phyloP scores from a whole-genome alignment of 306 rosid species.

The Casuarina glauca region DNA sequence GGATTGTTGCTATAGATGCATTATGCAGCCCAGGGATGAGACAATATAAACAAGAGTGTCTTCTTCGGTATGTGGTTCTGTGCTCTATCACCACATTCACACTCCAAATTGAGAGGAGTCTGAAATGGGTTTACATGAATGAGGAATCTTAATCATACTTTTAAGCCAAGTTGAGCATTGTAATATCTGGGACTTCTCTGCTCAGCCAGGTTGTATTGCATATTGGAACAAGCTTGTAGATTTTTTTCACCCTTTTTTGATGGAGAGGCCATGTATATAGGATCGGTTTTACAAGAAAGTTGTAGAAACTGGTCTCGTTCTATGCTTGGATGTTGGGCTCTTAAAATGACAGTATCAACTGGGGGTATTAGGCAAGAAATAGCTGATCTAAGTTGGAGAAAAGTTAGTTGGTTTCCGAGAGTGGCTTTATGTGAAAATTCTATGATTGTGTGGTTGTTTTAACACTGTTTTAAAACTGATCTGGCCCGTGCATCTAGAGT shows the following conservation, averaged over 20 bases:
- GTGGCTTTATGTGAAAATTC: neutral
- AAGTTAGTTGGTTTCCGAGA: neutral
- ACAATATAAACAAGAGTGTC: constrained; percentile 59
- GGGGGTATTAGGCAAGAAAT: neutral
- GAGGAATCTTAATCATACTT: neutral
- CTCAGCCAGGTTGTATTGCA: neutral
- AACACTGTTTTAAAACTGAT: neutral
- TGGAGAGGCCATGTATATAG: neutral
- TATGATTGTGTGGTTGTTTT: neutral
- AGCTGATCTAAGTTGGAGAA: neutral
- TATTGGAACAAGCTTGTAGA: neutral
- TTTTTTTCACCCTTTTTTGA: neutral
- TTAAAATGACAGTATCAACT: neutral
- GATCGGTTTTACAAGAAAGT: neutral
- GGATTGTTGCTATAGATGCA: constrained; percentile 85
- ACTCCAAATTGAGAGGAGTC: neutral
- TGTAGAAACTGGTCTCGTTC: neutral
- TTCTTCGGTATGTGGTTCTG: constrained; percentile 66
- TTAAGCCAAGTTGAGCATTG: neutral
- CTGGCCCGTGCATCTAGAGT: neutral
- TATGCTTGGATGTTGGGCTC: constrained; percentile 2
- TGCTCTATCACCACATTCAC: constrained; percentile 17
- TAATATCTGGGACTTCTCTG: neutral
- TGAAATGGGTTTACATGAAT: neutral
- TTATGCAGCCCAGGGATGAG: constrained; percentile 72